Evolutionary conservation across 2,329 filamentous ascomycete species (phyloP).

Genomic region (Stagonosporopsis rhizophila): DNA sequence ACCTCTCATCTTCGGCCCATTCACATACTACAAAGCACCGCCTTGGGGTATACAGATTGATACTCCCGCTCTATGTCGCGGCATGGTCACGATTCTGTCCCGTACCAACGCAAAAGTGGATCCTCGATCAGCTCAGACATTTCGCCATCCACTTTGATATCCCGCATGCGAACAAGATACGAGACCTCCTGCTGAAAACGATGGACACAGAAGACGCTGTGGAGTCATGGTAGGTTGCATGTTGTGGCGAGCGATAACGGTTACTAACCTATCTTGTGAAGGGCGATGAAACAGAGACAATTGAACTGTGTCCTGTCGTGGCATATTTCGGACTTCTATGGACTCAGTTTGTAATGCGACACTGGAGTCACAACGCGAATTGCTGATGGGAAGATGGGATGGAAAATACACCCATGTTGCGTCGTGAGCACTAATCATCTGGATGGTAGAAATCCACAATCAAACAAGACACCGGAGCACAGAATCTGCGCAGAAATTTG

Average conservation of each 20-base stretch:
- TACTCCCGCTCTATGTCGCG: slow-evolving; percentile 6
- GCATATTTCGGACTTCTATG: background rate
- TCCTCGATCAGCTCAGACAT: background rate
- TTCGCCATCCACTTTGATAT: slow-evolving; percentile 1
- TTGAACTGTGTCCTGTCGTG: background rate
- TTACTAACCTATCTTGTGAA: background rate
- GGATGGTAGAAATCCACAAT: background rate
- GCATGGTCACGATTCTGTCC: slow-evolving; percentile 1
- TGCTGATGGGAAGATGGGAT: no score
- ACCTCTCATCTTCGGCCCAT: no score
- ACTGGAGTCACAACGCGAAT: background rate
- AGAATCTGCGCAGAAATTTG: no score
- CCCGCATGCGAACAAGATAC: background rate
- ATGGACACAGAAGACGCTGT: background rate
- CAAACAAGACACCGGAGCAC: no score
- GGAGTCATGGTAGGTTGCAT: background rate
- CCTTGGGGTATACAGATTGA: background rate
- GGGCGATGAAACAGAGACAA: background rate
- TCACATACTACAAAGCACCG: background rate
- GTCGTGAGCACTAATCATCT: background rate
- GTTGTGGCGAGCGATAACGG: background rate
- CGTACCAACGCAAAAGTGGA: background rate
- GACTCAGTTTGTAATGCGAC: background rate
- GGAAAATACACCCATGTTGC: background rate
- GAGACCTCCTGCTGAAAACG: background rate